A percentile compares a stretch with the other conserved stretches of the same genome.
Evolutionary conservation across 164 flowering plant species (phyloP).

Genomic region (Nymphaea colorata): DNA sequence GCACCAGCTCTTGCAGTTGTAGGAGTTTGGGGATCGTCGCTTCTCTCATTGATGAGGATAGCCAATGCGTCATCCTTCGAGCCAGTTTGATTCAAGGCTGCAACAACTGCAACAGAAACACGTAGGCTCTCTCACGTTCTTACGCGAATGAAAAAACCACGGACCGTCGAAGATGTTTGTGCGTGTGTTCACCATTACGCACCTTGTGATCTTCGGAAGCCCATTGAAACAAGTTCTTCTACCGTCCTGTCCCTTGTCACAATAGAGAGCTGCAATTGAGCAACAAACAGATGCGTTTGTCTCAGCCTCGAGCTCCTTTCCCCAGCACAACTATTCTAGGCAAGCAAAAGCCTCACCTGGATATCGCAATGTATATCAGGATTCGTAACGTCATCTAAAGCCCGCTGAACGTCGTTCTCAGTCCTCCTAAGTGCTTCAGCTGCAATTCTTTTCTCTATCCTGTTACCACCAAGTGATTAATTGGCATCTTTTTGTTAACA

Average conservation of each 20-base stretch:
- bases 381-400: slow-evolving; percentile 82
- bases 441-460: slow-evolving; percentile 70
- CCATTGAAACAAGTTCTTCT: slow-evolving; percentile 61
- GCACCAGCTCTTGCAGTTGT: background rate
- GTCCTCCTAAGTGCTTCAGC: slow-evolving; percentile 90
- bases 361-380: slow-evolving; percentile 52
- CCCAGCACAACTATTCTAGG: background rate
- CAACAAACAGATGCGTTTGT: background rate
- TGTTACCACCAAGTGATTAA: slow-evolving; percentile 11
- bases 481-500: background rate
- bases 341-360: slow-evolving; percentile 30
- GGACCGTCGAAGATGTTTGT: background rate
- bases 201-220: slow-evolving; percentile 76
- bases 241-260: slow-evolving; percentile 44
- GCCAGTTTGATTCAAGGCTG: background rate
- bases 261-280: slow-evolving; percentile 34
- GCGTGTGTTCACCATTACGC: background rate
- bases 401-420: slow-evolving; percentile 67
- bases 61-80: background rate
- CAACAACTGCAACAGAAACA: background rate
- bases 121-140: background rate
- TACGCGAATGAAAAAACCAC: background rate
- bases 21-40: background rate
- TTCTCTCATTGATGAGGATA: background rate
- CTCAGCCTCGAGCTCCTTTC: background rate